Percentiles rank a stretch among this genome's conserved stretches.
Conservation (phyloP, 169 alveolate genomes). For the Babesia caballi region DNA sequence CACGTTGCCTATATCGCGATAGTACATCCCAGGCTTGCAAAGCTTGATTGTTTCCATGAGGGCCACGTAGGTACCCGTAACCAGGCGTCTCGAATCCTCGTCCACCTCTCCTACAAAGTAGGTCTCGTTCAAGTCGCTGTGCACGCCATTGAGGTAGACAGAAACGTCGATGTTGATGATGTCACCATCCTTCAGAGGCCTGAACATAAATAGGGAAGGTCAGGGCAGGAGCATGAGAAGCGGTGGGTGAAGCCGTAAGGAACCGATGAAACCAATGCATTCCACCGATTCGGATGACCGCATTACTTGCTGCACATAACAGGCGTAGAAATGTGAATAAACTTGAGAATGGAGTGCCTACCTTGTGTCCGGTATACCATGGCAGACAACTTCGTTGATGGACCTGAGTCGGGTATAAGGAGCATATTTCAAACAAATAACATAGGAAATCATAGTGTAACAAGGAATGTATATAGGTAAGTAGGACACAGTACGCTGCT, state of each 20-base stretch:
- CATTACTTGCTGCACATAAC: too few relatives aligned
- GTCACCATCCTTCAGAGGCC: conserved; percentile 93
- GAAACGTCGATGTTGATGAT: conserved; percentile 94
- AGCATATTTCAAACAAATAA: too few relatives aligned
- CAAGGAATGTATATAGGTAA: background rate
- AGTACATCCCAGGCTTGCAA: conserved; percentile 96
- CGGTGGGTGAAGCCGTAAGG: too few relatives aligned
- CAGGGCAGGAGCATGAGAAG: too few relatives aligned
- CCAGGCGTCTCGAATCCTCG: conserved; percentile 83
- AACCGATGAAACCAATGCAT: too few relatives aligned
- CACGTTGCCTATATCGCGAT: conserved; percentile 93
- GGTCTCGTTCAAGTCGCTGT: conserved; percentile 96
- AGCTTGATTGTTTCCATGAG: conserved; percentile 82
- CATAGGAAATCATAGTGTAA: too few relatives aligned
- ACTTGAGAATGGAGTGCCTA: conserved; percentile 44
- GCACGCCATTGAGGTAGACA: conserved; percentile 92
- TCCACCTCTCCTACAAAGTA: conserved; percentile 92
- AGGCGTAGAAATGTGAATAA: too few relatives aligned
- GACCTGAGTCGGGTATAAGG: conserved; percentile 67
- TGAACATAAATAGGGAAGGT: background rate
- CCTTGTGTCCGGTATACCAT: conserved; percentile 97
- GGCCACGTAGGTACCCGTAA: conserved; percentile 87
- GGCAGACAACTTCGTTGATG: conserved; percentile 98
- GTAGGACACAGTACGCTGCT: background rate
- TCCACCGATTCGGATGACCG: too few relatives aligned